Percentiles rank a stretch among this genome's conserved stretches.
Conservation (phyloP, 805 yeast species). For the Pichia membranifaciens region DNA sequence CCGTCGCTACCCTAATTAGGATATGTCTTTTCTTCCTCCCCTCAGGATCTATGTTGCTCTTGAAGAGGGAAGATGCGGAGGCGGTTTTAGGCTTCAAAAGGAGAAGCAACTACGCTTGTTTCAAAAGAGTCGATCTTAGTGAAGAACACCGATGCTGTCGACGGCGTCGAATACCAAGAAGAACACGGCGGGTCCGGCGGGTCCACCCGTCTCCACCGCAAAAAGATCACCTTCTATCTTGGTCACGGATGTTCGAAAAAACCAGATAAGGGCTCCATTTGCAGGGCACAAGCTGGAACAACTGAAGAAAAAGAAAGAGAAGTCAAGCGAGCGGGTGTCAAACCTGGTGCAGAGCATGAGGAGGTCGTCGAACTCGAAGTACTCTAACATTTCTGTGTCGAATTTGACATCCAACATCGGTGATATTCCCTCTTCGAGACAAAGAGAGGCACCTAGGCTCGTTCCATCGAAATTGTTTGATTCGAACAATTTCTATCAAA, state of each 20-base stretch:
- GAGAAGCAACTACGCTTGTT: too few relatives aligned
- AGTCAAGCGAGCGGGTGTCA: conserved; percentile 11
- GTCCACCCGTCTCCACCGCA: conserved; percentile 62
- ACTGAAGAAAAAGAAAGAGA: conserved; percentile 18
- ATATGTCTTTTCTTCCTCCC: too few relatives aligned
- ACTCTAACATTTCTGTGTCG: conserved; percentile 76
- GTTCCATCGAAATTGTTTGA: conserved; percentile 18
- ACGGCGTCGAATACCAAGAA: neutral
- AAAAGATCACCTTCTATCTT: conserved; percentile 89
- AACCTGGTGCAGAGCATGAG: conserved; percentile 14
- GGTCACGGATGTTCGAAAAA: conserved; percentile 80
- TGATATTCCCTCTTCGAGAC: conserved; percentile 79
- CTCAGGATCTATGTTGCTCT: too few relatives aligned
- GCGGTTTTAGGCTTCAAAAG: too few relatives aligned
- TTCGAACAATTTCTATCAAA: conserved; percentile 14
- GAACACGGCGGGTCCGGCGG: conserved; percentile 37
- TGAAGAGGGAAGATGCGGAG: too few relatives aligned
- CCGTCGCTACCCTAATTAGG: too few relatives aligned
- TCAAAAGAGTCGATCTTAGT: neutral
- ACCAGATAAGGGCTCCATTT: conserved; percentile 60
- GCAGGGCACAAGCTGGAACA: conserved; percentile 51
- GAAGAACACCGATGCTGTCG: neutral
- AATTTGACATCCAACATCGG: conserved; percentile 70
- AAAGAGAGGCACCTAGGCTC: conserved; percentile 25
- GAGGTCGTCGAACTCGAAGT: conserved; percentile 34